phyloP scores from a whole-genome alignment of 345 rosid species.

The Lepidium africanum region DNA sequence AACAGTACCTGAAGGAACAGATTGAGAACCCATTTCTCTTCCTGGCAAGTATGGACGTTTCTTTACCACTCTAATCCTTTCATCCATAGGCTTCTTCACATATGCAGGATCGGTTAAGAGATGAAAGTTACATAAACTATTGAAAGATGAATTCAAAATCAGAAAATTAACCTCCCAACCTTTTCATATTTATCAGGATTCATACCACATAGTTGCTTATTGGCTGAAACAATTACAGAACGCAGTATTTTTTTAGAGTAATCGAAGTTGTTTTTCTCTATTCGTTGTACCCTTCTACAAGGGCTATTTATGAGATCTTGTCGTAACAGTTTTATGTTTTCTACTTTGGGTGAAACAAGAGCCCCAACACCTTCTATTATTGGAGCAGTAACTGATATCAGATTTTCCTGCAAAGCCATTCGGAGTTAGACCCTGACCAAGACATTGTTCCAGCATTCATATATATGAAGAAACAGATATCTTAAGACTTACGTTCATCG shows the following conservation, averaged over 20 bases:
- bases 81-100: not conserved
- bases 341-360: slow-evolving; percentile 13
- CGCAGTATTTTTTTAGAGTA: slow-evolving; percentile 17
- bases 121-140: not conserved
- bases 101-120: not conserved
- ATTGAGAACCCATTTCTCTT: slow-evolving; percentile 13
- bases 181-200: slow-evolving; percentile 16
- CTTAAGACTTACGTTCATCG: slow-evolving; percentile 16
- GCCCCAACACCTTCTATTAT: not conserved
- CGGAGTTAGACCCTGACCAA: not conserved
- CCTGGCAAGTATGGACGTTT: slow-evolving; percentile 6
- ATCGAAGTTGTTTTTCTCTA: not conserved
- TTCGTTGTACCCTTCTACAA: not conserved
- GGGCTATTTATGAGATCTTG: slow-evolving; percentile 14
- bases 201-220: slow-evolving; percentile 12
- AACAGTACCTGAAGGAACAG: slow-evolving; percentile 22
- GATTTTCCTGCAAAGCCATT: slow-evolving; percentile 13
- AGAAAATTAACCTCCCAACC: slow-evolving; percentile 24
- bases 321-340: not conserved
- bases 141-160: not conserved
- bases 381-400: slow-evolving; percentile 5
- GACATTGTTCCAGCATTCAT: not conserved
- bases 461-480: not conserved
- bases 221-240: slow-evolving; percentile 13
- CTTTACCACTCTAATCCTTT: slow-evolving; percentile 1